Base-by-base conservation (phyloP, 2,329 filamentous ascomycete species). In the Nemania serpens region DNA sequence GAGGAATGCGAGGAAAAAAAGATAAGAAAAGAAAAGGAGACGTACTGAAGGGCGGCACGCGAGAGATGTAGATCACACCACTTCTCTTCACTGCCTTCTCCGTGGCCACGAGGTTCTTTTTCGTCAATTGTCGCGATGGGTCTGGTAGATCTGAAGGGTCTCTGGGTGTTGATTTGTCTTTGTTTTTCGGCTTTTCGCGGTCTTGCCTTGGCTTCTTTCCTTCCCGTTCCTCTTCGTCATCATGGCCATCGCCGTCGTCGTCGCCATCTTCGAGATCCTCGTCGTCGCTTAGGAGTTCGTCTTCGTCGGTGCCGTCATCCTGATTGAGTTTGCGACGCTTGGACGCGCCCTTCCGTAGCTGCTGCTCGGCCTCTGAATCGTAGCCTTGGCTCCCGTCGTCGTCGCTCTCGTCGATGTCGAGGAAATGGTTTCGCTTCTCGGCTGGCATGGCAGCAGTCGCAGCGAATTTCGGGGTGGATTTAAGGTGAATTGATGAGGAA, bases 1-100 rank as follows among this genome's bases (percentile, higher is more conserved):
- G 15, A 34, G n/a, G n/a, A n/a, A n/a, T n/a, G n/a, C n/a, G n/a
- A 41, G 33, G 5, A n/a, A n/a, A 34, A 34, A 4, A 9, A 2
- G 43, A 17, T 5, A 18, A n/a, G 20, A 18, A 11, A 22, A 2
- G 7, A 22, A 1, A 3, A 10, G 11, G 22, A 36, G 1, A 34
- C 64, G 34, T 93, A 91, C 96, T 95, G 76, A 93, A 96, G 0
- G 92, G 92, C 3, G 92, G 91, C 64, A 95, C 86, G 61, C 91
- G 87, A 4, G 91, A 94, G 63, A 96, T 82, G 77, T 95, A 96
- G 62, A 95, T 81, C 12, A 96, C 90, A 64, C 91, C 91, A 0
- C 90, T 92, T 73, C 88, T 89, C 68, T 85, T 86, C 61, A 89
- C 82, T 20, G 87, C 86, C 37, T 83, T 83, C 64, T 87, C 84